Evolutionary conservation across 495 filamentous ascomycete genomes (phyloP).

Genomic region (Aspergillus homomorphus): DNA sequence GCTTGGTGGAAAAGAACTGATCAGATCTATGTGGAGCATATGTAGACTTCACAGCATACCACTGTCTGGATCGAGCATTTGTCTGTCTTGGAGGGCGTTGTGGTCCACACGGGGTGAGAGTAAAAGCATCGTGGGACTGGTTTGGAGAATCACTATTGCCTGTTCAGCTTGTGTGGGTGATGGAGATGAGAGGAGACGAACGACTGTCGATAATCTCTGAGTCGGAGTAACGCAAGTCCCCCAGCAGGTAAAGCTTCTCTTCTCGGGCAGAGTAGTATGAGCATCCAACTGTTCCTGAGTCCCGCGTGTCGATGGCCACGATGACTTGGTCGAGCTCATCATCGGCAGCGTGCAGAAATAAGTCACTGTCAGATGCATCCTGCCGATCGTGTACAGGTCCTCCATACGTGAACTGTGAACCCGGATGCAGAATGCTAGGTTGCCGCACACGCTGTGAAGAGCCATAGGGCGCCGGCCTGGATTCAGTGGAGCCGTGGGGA

Average conservation of each 20-base stretch:
- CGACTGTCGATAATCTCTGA: constrained; percentile 67
- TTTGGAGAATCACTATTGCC: constrained; percentile 62
- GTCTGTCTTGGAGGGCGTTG: constrained; percentile 24
- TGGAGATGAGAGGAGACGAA: constrained; percentile 31
- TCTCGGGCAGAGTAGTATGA: constrained; percentile 78
- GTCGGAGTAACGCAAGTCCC: constrained; percentile 71
- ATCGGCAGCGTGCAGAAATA: constrained; percentile 17
- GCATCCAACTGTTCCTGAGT: constrained; percentile 74
- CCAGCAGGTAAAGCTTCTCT: constrained; percentile 72
- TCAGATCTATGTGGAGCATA: background rate
- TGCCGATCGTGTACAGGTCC: background rate
- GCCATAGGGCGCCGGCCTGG: constrained; percentile 7
- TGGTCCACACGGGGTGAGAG: constrained; percentile 70
- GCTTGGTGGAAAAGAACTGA: background rate
- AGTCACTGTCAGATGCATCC: background rate
- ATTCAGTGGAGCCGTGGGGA: constrained; percentile 16
- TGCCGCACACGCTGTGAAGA: background rate
- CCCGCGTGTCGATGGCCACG: constrained; percentile 77
- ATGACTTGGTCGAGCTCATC: constrained; percentile 74
- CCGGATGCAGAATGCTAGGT: background rate
- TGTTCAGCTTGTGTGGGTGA: constrained; percentile 15
- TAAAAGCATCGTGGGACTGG: constrained; percentile 77
- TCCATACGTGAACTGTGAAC: constrained; percentile 8
- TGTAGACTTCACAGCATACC: constrained; percentile 14
- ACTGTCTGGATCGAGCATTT: constrained; percentile 25